Conservation (phyloP, 1,284 basidiomycete species). For the Rhodotorula sp. region DNA sequence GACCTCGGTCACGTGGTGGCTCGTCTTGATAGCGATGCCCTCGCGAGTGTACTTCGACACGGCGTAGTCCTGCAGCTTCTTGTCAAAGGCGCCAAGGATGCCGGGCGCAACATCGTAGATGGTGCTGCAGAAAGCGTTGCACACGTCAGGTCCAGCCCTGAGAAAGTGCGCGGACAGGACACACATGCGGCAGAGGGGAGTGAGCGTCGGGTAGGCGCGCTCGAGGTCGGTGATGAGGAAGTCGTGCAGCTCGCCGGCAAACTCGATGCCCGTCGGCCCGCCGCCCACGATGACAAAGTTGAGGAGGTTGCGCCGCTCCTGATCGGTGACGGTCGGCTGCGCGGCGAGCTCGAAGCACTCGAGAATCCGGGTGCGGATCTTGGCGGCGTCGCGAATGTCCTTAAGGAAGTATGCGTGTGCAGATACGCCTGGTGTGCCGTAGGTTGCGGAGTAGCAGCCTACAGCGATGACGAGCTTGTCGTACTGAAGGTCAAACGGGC, state of each 20-base stretch:
- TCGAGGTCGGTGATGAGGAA: constrained; percentile 73
- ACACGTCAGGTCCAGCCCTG: background rate
- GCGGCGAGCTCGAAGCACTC: constrained; percentile 80
- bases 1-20: constrained; percentile 38
- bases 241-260: constrained; percentile 82
- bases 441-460: constrained; percentile 77
- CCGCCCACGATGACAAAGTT: constrained; percentile 77
- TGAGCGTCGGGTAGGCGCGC: constrained; percentile 51
- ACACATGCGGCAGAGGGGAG: constrained; percentile 27
- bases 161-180: background rate
- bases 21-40: constrained; percentile 33
- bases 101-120: constrained; percentile 44
- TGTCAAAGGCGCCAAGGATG: constrained; percentile 48
- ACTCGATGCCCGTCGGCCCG: constrained; percentile 68
- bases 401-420: constrained; percentile 80
- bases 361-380: constrained; percentile 71
- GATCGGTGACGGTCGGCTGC: constrained; percentile 66
- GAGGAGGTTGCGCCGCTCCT: constrained; percentile 66
- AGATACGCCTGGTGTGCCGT: constrained; percentile 62
- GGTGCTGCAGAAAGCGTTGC: background rate
- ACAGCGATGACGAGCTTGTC: constrained; percentile 83
- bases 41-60: constrained; percentile 43
- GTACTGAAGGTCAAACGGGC: constrained; percentile 62
- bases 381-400: constrained; percentile 65
- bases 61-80: constrained; percentile 45